Conservation (phyloP, 73 alveolate species). For the Tetrahymena elliotti region DNA sequence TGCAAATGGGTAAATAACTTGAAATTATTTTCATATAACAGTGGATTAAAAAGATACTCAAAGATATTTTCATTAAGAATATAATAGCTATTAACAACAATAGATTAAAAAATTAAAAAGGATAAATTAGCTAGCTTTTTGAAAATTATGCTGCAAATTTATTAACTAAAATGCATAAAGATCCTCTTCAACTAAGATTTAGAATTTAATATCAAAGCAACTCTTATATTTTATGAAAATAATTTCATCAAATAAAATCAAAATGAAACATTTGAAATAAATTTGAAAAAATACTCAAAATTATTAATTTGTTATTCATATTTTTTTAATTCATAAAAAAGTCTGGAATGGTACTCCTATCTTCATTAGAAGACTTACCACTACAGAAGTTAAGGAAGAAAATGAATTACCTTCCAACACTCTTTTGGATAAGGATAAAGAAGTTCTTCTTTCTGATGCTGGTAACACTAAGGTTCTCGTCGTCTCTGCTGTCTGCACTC, state of each 20-base stretch:
- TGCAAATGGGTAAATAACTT: slow-evolving; percentile 47
- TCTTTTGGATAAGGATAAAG: slow-evolving; percentile 59
- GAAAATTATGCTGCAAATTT: background rate
- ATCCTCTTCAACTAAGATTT: no score
- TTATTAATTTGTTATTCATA: background rate
- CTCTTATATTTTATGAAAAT: no score
- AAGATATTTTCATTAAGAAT: background rate
- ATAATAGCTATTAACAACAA: background rate
- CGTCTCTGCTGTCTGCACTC: slow-evolving; percentile 86
- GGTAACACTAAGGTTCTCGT: slow-evolving; percentile 79
- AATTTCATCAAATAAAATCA: no score
- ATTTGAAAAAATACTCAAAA: background rate
- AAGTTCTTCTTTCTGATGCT: slow-evolving; percentile 70
- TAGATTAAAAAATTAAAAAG: background rate
- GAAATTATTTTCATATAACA: background rate
- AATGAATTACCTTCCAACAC: slow-evolving; percentile 58
- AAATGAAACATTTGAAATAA: background rate
- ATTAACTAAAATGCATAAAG: background rate
- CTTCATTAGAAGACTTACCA: slow-evolving; percentile 82
- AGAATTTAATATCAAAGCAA: no score
- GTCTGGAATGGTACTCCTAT: slow-evolving; percentile 90
- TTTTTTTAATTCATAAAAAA: background rate
- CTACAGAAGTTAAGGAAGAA: slow-evolving; percentile 62
- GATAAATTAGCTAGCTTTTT: background rate
- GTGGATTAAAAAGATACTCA: background rate